Conservation (phyloP, 1,139 yeast species). For the Magnusiomyces magnusii region DNA sequence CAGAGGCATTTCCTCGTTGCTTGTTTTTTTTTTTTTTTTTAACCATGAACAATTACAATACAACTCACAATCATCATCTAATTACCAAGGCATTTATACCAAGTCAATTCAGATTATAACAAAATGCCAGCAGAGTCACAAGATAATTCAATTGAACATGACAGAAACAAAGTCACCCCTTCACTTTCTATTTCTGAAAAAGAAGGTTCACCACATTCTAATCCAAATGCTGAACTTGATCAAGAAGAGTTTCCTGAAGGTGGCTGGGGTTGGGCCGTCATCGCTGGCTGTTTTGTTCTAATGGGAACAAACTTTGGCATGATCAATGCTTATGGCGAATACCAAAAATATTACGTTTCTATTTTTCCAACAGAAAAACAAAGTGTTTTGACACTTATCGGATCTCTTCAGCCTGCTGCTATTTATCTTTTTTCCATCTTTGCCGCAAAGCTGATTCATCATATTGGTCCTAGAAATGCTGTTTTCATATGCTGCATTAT, state of each 20-base stretch:
- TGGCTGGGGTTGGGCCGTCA: conserved; percentile 29
- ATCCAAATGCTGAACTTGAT: neutral
- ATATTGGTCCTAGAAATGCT: conserved; percentile 29
- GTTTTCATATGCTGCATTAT: conserved; percentile 40
- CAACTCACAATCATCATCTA: too few relatives aligned
- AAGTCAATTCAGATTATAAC: too few relatives aligned
- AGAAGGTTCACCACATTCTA: neutral
- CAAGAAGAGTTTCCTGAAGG: conserved; percentile 25
- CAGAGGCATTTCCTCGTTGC: too few relatives aligned
- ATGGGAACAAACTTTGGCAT: conserved; percentile 38
- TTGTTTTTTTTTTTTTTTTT: too few relatives aligned
- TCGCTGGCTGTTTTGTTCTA: conserved; percentile 24
- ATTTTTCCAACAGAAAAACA: conserved; percentile 38
- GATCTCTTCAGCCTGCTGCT: conserved; percentile 45
- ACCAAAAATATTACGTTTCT: conserved; percentile 47
- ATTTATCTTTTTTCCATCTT: conserved; percentile 41
- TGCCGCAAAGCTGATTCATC: conserved; percentile 48
- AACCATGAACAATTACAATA: too few relatives aligned
- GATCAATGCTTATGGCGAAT: conserved; percentile 50
- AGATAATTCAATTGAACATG: neutral
- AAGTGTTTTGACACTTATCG: conserved; percentile 41
- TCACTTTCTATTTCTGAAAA: neutral
- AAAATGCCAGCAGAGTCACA: neutral
- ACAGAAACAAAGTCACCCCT: neutral
- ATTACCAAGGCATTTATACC: too few relatives aligned